Conservation (phyloP, 495 filamentous ascomycete genomes). For the Xylaria longipes region DNA sequence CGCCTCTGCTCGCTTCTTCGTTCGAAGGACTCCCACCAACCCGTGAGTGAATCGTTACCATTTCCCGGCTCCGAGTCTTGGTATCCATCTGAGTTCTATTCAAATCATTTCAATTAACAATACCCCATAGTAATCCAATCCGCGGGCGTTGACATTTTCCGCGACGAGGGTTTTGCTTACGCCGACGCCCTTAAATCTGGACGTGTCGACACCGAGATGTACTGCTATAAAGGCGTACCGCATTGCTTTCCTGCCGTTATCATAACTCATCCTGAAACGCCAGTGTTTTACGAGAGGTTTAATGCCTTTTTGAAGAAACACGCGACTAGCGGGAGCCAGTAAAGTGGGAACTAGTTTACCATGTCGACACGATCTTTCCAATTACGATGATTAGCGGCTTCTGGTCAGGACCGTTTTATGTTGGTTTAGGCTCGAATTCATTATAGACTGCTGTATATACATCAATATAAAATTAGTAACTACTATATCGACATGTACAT, state of each 20-base stretch:
- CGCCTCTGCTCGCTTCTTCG: slow-evolving; percentile 32
- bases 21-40: slow-evolving; percentile 35
- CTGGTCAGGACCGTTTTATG: background rate
- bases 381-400: background rate
- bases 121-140: slow-evolving; percentile 33
- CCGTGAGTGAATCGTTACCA: slow-evolving; percentile 26
- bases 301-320: slow-evolving; percentile 32
- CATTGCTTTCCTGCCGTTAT: slow-evolving; percentile 37
- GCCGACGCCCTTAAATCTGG: slow-evolving; percentile 34
- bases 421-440: background rate
- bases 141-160: slow-evolving; percentile 35
- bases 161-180: slow-evolving; percentile 40
- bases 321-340: slow-evolving; percentile 12
- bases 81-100: background rate
- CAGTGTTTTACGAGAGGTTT: slow-evolving; percentile 32
- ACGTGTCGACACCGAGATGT: slow-evolving; percentile 29
- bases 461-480: background rate
- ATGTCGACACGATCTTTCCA: background rate
- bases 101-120: slow-evolving; percentile 7
- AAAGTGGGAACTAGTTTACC: background rate
- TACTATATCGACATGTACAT: background rate
- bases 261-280: slow-evolving; percentile 24
- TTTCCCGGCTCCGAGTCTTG: background rate
- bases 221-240: slow-evolving; percentile 34
- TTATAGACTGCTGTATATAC: background rate